These are phyloP conservation scores for Graphilbum fragrans DNA, from an alignment of 2,329 filamentous ascomycete species.

Conservation along the genomic window DNA sequence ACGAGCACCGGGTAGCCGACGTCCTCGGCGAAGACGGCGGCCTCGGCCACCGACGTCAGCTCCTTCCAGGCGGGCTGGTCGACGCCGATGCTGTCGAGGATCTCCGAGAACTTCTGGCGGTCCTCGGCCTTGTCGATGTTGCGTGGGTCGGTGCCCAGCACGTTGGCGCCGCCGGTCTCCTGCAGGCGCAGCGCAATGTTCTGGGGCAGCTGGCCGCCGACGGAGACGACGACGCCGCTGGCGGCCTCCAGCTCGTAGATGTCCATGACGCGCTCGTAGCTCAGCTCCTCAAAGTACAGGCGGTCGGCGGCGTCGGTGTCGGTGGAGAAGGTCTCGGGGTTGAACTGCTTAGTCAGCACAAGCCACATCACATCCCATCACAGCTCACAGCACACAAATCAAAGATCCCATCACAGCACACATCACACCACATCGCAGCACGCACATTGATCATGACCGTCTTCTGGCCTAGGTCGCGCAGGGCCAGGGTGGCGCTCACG, in stretches of 20 bases:
- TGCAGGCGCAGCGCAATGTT: slow-evolving; percentile 94
- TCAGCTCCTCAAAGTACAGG: slow-evolving; percentile 95
- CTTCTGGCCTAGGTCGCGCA: slow-evolving; percentile 75
- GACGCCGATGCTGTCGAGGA: slow-evolving; percentile 88
- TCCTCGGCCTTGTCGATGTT: slow-evolving; percentile 98
- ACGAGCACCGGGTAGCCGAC: slow-evolving; percentile 92
- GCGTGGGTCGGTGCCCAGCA: slow-evolving; percentile 83
- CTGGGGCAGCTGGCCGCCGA: slow-evolving; percentile 91
- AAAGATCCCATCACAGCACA: no score
- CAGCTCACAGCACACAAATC: no score
- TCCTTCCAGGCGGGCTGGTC: slow-evolving; percentile 99
- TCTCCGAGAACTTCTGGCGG: slow-evolving; percentile 95
- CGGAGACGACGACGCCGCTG: slow-evolving; percentile 83
- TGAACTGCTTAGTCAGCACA: no score
- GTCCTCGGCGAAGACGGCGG: slow-evolving; percentile 71
- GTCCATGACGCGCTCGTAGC: slow-evolving; percentile 77
- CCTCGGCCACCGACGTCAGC: slow-evolving; percentile 86
- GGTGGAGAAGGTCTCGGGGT: slow-evolving; percentile 79
- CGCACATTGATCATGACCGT: slow-evolving; percentile 96
- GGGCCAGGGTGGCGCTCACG: slow-evolving; percentile 81
- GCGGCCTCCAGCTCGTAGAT: slow-evolving; percentile 84
- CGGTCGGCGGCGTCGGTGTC: slow-evolving; percentile 93
- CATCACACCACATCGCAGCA: no score
- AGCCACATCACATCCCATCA: no score
- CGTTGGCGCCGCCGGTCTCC: slow-evolving; percentile 77